Conservation (phyloP, 1,284 basidiomycete genomes). For the Sporisorium exsertum region DNA sequence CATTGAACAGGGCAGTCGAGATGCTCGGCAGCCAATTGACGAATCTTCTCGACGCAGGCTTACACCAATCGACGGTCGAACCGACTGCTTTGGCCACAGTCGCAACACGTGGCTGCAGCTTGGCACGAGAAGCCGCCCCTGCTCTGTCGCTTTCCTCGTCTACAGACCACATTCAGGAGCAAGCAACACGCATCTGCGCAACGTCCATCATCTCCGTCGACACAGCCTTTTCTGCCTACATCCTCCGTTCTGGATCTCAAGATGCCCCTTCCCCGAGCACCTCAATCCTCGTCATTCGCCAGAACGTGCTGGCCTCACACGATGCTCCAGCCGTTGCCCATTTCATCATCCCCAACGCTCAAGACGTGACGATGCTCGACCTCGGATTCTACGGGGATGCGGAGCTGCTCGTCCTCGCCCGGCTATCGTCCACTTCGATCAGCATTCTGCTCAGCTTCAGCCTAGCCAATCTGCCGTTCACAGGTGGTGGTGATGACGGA, state of each 20-base stretch:
- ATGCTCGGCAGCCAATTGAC: slow-evolving; percentile 16
- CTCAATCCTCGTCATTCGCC: slow-evolving; percentile 18
- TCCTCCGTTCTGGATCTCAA: neutral
- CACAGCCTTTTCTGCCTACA: slow-evolving; percentile 8
- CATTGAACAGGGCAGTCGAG: slow-evolving; percentile 16
- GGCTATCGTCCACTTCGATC: neutral
- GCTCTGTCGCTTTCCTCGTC: slow-evolving; percentile 23
- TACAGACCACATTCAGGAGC: neutral
- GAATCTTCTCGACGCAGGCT: slow-evolving; percentile 15
- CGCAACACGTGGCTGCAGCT: neutral
- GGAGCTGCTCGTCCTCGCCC: slow-evolving; percentile 32
- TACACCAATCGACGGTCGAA: slow-evolving; percentile 2
- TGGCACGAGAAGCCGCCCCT: slow-evolving; percentile 10
- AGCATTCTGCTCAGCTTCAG: slow-evolving; percentile 19
- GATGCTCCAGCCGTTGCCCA: neutral
- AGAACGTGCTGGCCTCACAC: neutral
- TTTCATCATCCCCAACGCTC: slow-evolving; percentile 2
- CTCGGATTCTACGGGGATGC: slow-evolving; percentile 27
- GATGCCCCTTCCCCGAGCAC: neutral
- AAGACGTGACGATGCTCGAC: slow-evolving; percentile 22
- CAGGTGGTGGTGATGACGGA: neutral
- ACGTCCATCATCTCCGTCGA: slow-evolving; percentile 10
- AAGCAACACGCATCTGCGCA: slow-evolving; percentile 2
- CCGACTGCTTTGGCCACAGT: neutral
- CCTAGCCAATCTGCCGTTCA: slow-evolving; percentile 18